Evolutionary conservation across 139 green algal species (phyloP).

Genomic region (Trebouxia sp.): DNA sequence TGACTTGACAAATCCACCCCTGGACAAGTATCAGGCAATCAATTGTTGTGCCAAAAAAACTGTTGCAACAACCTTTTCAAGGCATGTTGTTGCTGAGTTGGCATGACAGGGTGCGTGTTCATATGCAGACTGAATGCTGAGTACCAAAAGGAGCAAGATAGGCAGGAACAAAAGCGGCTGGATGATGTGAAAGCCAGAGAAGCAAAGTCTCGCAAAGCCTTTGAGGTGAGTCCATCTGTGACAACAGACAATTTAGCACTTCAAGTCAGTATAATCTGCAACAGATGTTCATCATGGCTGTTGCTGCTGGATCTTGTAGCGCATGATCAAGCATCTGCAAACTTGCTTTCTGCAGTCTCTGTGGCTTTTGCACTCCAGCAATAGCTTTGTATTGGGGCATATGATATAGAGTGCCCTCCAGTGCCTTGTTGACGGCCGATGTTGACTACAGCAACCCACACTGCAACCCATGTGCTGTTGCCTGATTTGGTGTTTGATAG

Average conservation of each 20-base stretch:
- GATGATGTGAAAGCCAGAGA: neutral
- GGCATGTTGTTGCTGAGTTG: neutral
- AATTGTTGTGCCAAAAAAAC: neutral
- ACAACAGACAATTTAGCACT: neutral
- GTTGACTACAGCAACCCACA: too few relatives aligned
- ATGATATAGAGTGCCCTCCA: too few relatives aligned
- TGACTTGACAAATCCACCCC: neutral
- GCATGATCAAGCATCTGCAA: neutral
- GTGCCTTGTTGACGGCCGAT: too few relatives aligned
- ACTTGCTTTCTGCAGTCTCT: too few relatives aligned
- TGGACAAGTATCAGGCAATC: neutral
- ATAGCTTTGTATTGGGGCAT: too few relatives aligned
- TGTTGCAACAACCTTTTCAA: neutral
- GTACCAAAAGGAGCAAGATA: neutral
- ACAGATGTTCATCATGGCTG: neutral
- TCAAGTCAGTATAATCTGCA: neutral
- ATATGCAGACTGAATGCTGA: slow-evolving; percentile 16
- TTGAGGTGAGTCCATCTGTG: too few relatives aligned
- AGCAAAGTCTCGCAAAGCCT: neutral
- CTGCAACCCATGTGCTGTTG: too few relatives aligned
- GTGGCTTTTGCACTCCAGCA: too few relatives aligned
- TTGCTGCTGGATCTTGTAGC: neutral
- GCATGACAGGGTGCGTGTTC: neutral
- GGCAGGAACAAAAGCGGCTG: slow-evolving; percentile 24
- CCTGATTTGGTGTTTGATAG: too few relatives aligned